Evolutionary conservation across 495 filamentous ascomycete species (phyloP), one percentile per base, ranked within the genome.

Genomic region (Neurospora pannonica): DNA sequence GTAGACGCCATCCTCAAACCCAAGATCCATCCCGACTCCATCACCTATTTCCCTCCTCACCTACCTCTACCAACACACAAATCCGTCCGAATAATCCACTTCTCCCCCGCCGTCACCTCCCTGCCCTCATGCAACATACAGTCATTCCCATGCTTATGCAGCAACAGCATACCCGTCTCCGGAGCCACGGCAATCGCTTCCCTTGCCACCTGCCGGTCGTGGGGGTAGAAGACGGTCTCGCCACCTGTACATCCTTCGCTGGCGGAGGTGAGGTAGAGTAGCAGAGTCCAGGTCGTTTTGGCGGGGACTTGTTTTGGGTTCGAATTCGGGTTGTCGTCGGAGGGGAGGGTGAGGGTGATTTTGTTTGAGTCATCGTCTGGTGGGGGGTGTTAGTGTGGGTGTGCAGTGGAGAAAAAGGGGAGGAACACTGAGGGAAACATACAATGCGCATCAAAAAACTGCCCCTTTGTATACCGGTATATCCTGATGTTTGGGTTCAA

Each of bases 1-100:
- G 40, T 4, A 17, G 40, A 42, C 7, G 19, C 40, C 15, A 4
- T 42, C 15, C 6, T 38, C 11, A 38, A 38, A 38, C 62, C 62
- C 24, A 17, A 70, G 10, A 3, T 5, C 1, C 28, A 15, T 10
- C 28, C 15, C 4, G n/a, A 37, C 13, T 10, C 11, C 13, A 11
- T 70, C 36, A 34, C 31, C n/a, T 28, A 17, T 8, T 17, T 31
- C 0, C 28, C 71, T 11, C 28, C 31, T 31, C 13, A 72, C 38
- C 34, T 28, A 6, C 39, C 71, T 5, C 34, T 67, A 17, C 15
- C 54, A 17, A 97, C 90, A 77, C 94, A 94, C 72, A 97, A 82
- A 85, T 97, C 95, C 71, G 91, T 97, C 72, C 95, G 85, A 71
- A 98, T 86, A 71, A 98, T 91, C 95, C 95, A 98, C 80, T 97